Evolutionary conservation across 2,329 filamentous ascomycete genomes (phyloP).

Genomic region (Arachnopeziza araneosa): DNA sequence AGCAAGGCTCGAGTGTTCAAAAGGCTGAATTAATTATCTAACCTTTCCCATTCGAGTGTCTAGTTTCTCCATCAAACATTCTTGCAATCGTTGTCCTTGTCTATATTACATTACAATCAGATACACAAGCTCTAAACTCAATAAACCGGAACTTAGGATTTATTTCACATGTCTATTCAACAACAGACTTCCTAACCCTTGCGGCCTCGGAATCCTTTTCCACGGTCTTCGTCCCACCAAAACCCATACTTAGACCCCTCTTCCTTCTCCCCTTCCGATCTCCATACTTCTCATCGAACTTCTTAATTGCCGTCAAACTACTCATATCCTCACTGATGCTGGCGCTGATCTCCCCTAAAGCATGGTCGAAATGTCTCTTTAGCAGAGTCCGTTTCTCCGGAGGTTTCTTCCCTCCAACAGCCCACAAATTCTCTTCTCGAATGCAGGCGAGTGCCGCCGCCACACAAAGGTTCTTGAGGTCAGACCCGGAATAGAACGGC

Average conservation of each 20-base stretch:
- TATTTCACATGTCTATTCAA: slow-evolving; percentile 1
- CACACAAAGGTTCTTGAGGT: slow-evolving; percentile 78
- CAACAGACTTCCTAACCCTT: slow-evolving; percentile 27
- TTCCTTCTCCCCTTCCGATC: slow-evolving; percentile 66
- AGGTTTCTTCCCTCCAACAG: slow-evolving; percentile 40
- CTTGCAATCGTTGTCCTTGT: not conserved
- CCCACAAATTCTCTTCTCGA: slow-evolving; percentile 58
- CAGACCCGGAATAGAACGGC: slow-evolving; percentile 74
- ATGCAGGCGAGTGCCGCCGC: slow-evolving; percentile 75
- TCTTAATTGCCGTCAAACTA: slow-evolving; percentile 76
- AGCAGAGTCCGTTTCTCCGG: slow-evolving; percentile 63
- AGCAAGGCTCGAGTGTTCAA: no score
- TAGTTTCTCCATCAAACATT: no score
- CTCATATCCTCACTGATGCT: slow-evolving; percentile 94
- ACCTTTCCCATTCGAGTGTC: no score
- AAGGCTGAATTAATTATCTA: no score
- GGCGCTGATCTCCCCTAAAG: slow-evolving; percentile 81
- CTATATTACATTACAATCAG: slow-evolving; percentile 8
- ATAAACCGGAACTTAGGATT: not conserved
- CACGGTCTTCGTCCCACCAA: slow-evolving; percentile 36
- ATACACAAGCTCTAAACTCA: slow-evolving; percentile 5
- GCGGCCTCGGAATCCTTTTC: slow-evolving; percentile 30
- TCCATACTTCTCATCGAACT: slow-evolving; percentile 94
- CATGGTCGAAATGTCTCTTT: slow-evolving; percentile 73
- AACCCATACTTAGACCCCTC: slow-evolving; percentile 52